A percentile compares a stretch with the other conserved stretches of the same genome.
Conservation (phyloP, 257 asterid species). For the Petrea volubilis region DNA sequence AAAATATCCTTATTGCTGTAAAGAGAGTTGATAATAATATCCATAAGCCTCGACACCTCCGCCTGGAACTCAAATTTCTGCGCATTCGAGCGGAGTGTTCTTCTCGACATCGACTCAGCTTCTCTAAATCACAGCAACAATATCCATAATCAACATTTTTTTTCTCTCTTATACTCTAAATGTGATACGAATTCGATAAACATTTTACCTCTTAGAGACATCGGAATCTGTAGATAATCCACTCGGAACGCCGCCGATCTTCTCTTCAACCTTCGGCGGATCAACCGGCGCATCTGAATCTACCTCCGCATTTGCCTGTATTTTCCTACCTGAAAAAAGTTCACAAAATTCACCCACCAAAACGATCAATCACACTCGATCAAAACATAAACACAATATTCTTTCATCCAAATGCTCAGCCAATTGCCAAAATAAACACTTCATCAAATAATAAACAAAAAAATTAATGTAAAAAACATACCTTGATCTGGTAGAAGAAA, state of each 20-base stretch:
- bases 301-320: constrained; percentile 77
- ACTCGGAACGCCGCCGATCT: constrained; percentile 72
- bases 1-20: constrained; percentile 95
- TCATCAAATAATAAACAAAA: neutral
- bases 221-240: constrained; percentile 93
- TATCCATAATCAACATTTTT: neutral
- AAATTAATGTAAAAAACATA: neutral
- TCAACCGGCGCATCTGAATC: constrained; percentile 70
- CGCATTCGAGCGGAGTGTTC: constrained; percentile 63
- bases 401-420: neutral
- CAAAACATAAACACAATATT: neutral
- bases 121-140: constrained; percentile 55
- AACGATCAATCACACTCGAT: neutral
- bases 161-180: neutral
- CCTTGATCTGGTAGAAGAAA: constrained; percentile 90
- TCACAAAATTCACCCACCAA: constrained; percentile 1
- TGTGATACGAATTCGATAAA: neutral
- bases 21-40: constrained; percentile 92
- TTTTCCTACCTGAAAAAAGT: constrained; percentile 54
- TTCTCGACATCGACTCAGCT: constrained; percentile 84
- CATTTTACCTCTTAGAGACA: constrained; percentile 67
- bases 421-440: neutral
- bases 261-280: constrained; percentile 92
- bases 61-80: constrained; percentile 98
- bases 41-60: constrained; percentile 97